Conservation (phyloP, 768 basidiomycete genomes). For the Hysterangium stoloniferum region DNA sequence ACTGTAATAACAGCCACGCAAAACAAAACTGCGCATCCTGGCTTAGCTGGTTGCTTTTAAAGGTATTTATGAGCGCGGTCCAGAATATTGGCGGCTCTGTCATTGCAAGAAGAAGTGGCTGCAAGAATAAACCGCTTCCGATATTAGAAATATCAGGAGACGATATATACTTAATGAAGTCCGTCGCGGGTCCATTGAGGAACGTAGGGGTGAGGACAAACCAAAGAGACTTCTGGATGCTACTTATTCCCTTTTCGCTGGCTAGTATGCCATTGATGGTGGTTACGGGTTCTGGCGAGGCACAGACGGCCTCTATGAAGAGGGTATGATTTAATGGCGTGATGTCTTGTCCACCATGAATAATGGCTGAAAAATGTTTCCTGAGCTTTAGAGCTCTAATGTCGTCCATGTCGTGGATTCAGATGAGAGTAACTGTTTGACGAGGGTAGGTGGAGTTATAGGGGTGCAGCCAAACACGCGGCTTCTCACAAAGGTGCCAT, state of each 20-base stretch:
- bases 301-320: constrained; percentile 42
- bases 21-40: constrained; percentile 32
- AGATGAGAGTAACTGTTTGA: too few species aligned
- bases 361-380: constrained; percentile 28
- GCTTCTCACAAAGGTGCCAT: too few species aligned
- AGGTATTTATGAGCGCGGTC: constrained; percentile 20
- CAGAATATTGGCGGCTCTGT: constrained; percentile 48
- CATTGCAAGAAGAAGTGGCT: constrained; percentile 31
- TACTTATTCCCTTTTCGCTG: constrained; percentile 28
- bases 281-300: constrained; percentile 29
- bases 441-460: too few species aligned
- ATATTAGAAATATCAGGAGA: constrained; percentile 29
- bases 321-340: constrained; percentile 21
- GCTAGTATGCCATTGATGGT: constrained; percentile 33
- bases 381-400: constrained; percentile 21
- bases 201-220: constrained; percentile 30
- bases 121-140: constrained; percentile 35
- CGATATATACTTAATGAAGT: constrained; percentile 33
- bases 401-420: too few species aligned
- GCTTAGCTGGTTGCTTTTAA: constrained; percentile 15
- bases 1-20: constrained; percentile 42
- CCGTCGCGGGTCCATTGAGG: constrained; percentile 34
- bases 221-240: constrained; percentile 36
- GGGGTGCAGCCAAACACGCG: too few species aligned
- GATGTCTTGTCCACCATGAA: constrained; percentile 24